These are phyloP conservation scores for Oxyria digyna DNA, from an alignment of 148 eudicot species.

Conservation along the genomic window DNA sequence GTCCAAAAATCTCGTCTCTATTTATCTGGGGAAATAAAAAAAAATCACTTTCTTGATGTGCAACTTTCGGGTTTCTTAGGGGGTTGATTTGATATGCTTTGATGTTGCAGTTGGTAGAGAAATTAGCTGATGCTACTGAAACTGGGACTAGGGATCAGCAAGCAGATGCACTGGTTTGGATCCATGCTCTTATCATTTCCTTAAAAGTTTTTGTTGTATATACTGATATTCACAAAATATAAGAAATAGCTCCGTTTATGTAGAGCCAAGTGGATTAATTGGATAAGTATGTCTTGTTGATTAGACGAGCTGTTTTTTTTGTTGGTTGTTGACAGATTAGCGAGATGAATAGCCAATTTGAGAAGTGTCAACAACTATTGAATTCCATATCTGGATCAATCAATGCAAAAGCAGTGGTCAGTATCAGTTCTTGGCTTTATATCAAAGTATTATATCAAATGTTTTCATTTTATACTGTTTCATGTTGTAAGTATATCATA, in stretches of 20 bases:
- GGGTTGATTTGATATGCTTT: neutral
- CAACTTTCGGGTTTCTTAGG: neutral
- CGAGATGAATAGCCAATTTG: constrained; percentile 66
- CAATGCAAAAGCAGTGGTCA: constrained; percentile 53
- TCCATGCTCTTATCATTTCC: neutral
- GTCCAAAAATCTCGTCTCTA: neutral
- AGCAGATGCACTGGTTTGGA: constrained; percentile 59
- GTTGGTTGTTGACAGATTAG: constrained; percentile 35
- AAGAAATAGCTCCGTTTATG: neutral
- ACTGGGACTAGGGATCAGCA: constrained; percentile 81
- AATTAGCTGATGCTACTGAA: constrained; percentile 68
- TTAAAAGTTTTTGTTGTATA: neutral
- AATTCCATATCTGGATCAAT: constrained; percentile 62
- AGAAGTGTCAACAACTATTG: constrained; percentile 84
- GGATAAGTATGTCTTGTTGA: neutral
- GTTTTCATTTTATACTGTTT: neutral
- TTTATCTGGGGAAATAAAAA: neutral
- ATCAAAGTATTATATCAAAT: neutral
- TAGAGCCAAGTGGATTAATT: neutral
- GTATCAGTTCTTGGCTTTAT: neutral
- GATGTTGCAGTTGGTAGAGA: constrained; percentile 74
- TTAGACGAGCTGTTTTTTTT: neutral
- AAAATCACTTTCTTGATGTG: neutral
- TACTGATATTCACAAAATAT: neutral
- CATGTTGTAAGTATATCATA: neutral